Percentiles rank a stretch among this genome's conserved stretches.
Evolutionary conservation across 2,329 filamentous ascomycete species (phyloP).

Genomic region (Chaetomium sp.): DNA sequence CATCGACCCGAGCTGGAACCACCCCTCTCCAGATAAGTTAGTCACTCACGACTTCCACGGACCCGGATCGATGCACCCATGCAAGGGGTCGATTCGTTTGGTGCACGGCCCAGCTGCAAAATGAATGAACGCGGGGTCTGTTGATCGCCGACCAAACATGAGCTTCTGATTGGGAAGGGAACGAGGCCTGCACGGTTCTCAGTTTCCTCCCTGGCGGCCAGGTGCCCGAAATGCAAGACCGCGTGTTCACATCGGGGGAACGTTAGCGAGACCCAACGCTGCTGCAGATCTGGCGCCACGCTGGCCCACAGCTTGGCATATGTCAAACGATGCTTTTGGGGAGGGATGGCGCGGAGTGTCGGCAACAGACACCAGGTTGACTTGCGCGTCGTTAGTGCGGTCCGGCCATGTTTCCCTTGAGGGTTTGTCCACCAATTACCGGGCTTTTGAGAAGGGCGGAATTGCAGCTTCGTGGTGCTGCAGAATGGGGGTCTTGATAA

Average conservation of each 20-base stretch:
- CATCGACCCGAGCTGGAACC: neutral
- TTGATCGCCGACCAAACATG: conserved; percentile 1
- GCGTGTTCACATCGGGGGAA: neutral
- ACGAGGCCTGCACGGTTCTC: neutral
- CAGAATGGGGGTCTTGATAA: neutral
- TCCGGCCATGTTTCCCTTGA: neutral
- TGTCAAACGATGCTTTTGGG: neutral
- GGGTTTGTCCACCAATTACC: neutral
- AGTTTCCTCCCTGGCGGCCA: neutral
- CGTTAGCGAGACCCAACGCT: neutral
- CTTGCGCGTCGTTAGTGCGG: neutral
- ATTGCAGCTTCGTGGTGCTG: neutral
- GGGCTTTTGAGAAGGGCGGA: neutral
- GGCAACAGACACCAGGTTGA: neutral
- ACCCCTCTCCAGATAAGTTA: neutral
- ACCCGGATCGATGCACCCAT: conserved; percentile 21
- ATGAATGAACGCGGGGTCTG: neutral
- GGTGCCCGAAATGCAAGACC: neutral
- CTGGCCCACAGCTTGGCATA: neutral
- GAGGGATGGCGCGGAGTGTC: neutral
- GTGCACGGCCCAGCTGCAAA: conserved; percentile 3
- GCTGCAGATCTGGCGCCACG: neutral
- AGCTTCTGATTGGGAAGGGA: conserved; percentile 11
- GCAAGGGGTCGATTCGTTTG: conserved; percentile 15
- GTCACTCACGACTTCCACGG: conserved; percentile 3